Evolutionary conservation across 2,329 filamentous ascomycete genomes (phyloP), one percentile per base, ranked within the genome.

Genomic region (Alternaria sp.): DNA sequence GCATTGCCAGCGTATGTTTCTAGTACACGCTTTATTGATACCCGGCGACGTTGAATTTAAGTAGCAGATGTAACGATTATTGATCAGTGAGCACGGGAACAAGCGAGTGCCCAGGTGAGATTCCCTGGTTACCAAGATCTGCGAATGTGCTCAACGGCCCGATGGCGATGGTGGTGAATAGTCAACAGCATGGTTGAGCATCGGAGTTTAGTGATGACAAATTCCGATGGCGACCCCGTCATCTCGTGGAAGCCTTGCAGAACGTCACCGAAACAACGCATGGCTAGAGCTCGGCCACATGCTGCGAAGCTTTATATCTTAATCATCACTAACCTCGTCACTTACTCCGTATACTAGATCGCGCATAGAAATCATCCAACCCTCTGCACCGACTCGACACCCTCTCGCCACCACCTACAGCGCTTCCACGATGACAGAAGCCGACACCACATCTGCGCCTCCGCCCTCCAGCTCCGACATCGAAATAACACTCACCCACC

Each of bases 401-500:
- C n/a, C 45, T 21, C 19, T 19, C 13, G 32, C 13, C 21, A 40
- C 23, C n/a, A 6, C 26, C 7, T 57, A 44, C 17, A 25, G 46
- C 36, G 28, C 21, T 23, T 12, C 28, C 45, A 64, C 19, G 58
- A 76, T 72, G 67, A 49, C 66, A 30, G 64, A 69, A 61, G 51
- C 52, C 43, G 28, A 61, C 57, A 56, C 62, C 45, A 45, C 51
- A 11, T 49, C 54, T 44, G 46, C 59, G 15, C 58, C 67, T 25
- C 30, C 68, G 21, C 40, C 66, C 45, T 47, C 67, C 47, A 43
- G 62, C 44, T 62, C 69, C 46, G 64, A 74, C 57, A 60, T 78
- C 8, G 61, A 74, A 32, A 74, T 89, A 43, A 85, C 82, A 15
- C 75, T 90, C 62, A 83, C 84, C 65, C 84, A 89, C 69, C 86